Evolutionary conservation across 805 yeast species (phyloP), one percentile per base, ranked within the genome.

Genomic region (Lachancea lanzarotensis): DNA sequence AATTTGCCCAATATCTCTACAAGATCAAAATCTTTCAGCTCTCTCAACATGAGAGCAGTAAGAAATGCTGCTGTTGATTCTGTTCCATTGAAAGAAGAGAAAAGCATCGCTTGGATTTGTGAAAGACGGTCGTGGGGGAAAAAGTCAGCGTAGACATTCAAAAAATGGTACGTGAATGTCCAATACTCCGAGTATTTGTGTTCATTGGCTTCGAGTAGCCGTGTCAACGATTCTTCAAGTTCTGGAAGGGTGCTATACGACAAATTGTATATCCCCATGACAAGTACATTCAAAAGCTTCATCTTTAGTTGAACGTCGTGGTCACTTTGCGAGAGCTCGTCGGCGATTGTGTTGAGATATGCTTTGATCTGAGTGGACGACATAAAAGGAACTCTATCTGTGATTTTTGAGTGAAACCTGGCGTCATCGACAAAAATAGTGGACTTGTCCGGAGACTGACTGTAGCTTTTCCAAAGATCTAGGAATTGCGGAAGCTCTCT

Each of bases 401-500:
- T 59, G 2, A 79, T 68, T 6, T 60, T 49, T 1, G 56, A 43
- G 1, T 71, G 50, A 42, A 75, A 69, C 3, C 54, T 57, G 3
- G 41, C 35, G 10, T 64, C 62, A 4, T 55, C 52, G 3, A 57
- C 31, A 45, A 60, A 59, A 1, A 22, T 12, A 34, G 35, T 42
- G 38, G 50, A 17, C 27, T 25, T 7, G 13, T 26, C 43, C 45
- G 46, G 46, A 13, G 25, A 40, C 8, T 35, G 22, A 36, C 54
- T 50, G 40, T 56, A 59, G 0, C 37, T 39, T 13, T 65, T 60
- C 79, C 83, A 80, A 11, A 70, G 50, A 7, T 65, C 58, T 40
- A 77, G 66, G 50, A 82, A 82, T 3, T 63, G 56, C 2, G 61
- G 62, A 22, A 78, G 64, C 44, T 81, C 87, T 68, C 90, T 76